Percentiles rank a stretch among this genome's conserved stretches.
Conservation (phyloP, 495 filamentous ascomycete genomes). For the Penicillium taxi region DNA sequence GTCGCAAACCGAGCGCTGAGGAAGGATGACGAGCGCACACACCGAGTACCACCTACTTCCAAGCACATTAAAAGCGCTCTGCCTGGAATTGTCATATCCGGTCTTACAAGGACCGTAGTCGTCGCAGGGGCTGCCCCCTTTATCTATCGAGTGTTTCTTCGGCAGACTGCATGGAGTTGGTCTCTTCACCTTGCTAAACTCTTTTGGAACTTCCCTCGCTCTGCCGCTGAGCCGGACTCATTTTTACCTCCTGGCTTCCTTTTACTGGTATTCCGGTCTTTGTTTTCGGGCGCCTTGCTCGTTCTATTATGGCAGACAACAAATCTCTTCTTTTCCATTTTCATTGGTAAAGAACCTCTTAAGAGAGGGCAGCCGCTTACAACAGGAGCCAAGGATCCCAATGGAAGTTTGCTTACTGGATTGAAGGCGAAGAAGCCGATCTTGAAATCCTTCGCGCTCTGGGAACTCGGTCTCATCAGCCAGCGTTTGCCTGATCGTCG, state of each 20-base stretch:
- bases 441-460: constrained; percentile 71
- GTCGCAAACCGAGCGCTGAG: constrained; percentile 30
- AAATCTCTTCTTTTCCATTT: constrained; percentile 68
- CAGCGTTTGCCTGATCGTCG: constrained; percentile 63
- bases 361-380: constrained; percentile 81
- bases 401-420: constrained; percentile 79
- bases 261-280: constrained; percentile 50
- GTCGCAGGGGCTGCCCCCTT: constrained; percentile 41
- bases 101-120: constrained; percentile 34
- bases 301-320: constrained; percentile 63
- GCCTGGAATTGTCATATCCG: constrained; percentile 17
- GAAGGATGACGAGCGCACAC: constrained; percentile 28
- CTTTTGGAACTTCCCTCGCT: constrained; percentile 65
- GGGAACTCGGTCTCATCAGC: constrained; percentile 78
- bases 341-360: constrained; percentile 70
- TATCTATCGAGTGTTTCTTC: constrained; percentile 58
- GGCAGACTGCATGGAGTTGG: constrained; percentile 56
- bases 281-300: constrained; percentile 58
- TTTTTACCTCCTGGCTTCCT: constrained; percentile 49
- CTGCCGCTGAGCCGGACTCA: constrained; percentile 49
- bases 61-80: constrained; percentile 26
- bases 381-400: constrained; percentile 77
- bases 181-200: constrained; percentile 60
- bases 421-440: constrained; percentile 56
- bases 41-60: constrained; percentile 26